These are phyloP conservation scores for Leccinum huronense DNA, from an alignment of 1,284 basidiomycete genomes.

Conservation along the genomic window DNA sequence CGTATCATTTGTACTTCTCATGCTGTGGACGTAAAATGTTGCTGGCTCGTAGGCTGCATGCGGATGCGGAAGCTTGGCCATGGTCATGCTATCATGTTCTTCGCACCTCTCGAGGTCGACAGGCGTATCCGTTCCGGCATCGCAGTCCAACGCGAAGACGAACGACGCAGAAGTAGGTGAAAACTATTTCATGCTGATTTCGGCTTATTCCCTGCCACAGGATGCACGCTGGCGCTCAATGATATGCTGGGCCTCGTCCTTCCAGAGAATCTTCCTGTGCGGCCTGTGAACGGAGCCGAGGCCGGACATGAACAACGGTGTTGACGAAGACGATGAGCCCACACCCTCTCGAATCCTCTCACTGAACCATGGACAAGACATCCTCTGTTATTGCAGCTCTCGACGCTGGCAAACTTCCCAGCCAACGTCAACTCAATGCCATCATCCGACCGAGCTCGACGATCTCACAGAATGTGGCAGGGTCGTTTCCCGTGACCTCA, in stretches of 20 bases:
- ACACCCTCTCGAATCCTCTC: no score
- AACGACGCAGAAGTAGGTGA: constrained; percentile 19
- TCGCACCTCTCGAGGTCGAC: background rate
- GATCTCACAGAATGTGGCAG: constrained; percentile 54
- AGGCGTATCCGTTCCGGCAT: constrained; percentile 6
- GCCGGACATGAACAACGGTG: no score
- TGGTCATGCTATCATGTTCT: background rate
- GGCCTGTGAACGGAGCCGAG: no score
- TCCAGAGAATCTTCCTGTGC: no score
- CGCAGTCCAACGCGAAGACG: constrained; percentile 10
- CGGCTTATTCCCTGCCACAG: constrained; percentile 18
- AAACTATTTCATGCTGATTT: constrained; percentile 19
- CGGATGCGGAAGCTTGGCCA: background rate
- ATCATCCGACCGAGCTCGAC: constrained; percentile 39
- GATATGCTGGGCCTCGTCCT: no score
- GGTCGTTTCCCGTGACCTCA: constrained; percentile 47
- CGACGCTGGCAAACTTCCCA: constrained; percentile 63
- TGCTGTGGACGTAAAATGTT: background rate
- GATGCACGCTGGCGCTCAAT: constrained; percentile 36
- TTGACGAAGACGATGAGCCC: no score
- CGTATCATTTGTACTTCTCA: no score
- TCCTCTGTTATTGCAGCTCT: constrained; percentile 60
- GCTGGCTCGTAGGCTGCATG: background rate
- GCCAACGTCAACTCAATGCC: constrained; percentile 49
- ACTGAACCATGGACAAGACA: constrained; percentile 51